These are phyloP conservation scores for Aspergillus quadricinctus DNA, from an alignment of 2,329 filamentous ascomycete species.

Conservation along the genomic window DNA sequence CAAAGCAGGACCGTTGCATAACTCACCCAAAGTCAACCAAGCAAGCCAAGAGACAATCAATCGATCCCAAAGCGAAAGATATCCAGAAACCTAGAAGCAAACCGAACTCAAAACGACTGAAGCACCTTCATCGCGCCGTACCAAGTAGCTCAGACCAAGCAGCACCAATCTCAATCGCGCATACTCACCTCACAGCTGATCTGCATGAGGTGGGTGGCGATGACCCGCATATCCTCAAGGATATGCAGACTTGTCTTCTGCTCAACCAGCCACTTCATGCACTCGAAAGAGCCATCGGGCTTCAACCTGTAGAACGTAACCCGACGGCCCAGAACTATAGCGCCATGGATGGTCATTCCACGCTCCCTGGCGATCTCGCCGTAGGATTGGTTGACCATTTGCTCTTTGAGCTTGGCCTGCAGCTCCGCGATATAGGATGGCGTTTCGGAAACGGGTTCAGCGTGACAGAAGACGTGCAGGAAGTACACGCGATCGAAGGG, in stretches of 20 bases:
- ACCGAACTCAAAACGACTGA: rapidly evolving
- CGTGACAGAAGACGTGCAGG: neutral
- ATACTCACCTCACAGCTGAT: neutral
- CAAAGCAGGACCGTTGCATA: too few relatives aligned
- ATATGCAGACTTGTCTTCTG: neutral
- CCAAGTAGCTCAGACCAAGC: neutral
- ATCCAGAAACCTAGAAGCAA: neutral
- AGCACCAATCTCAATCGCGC: neutral
- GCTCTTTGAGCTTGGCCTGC: neutral
- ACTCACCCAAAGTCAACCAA: neutral
- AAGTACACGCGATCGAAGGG: neutral
- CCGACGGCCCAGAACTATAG: neutral
- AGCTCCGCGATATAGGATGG: too few relatives aligned
- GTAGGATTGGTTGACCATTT: too few relatives aligned
- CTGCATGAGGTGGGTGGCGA: neutral
- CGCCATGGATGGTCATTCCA: neutral
- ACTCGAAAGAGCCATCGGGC: neutral
- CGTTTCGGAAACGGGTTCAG: too few relatives aligned
- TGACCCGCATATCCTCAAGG: neutral
- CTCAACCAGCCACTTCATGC: neutral
- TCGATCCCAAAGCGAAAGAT: too few relatives aligned
- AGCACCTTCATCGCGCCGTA: neutral
- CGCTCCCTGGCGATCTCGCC: too few relatives aligned
- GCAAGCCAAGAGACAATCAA: neutral
- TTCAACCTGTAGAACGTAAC: neutral